Percentiles rank a stretch among this genome's conserved stretches.
These are phyloP conservation scores for Phytomonas sp. DNA, from an alignment of 208 protist genomes.

Conservation along the genomic window DNA sequence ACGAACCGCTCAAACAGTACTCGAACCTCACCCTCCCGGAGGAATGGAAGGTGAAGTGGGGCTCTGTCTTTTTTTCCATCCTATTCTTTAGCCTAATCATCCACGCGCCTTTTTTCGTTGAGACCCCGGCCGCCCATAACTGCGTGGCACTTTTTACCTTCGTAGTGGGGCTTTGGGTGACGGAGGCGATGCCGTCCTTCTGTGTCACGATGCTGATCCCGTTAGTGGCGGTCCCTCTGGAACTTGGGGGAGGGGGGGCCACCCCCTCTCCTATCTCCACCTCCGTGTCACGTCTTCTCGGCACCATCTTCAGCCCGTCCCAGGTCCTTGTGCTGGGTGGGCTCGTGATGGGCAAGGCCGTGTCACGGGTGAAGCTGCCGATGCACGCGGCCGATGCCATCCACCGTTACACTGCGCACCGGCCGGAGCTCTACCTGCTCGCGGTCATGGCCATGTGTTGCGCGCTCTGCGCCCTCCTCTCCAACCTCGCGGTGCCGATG, in stretches of 20 bases:
- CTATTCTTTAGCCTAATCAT: conserved; percentile 54
- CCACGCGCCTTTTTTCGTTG: conserved; percentile 51
- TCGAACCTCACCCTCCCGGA: conserved; percentile 59
- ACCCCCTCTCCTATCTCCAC: conserved; percentile 37
- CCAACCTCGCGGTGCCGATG: conserved; percentile 87
- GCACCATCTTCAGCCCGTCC: conserved; percentile 84
- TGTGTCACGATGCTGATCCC: conserved; percentile 90
- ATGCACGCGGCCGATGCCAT: conserved; percentile 68
- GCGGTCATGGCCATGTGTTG: conserved; percentile 84
- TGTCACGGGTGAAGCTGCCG: conserved; percentile 81
- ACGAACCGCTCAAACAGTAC: conserved; percentile 73
- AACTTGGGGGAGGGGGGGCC: too few relatives aligned
- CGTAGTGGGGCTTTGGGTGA: conserved; percentile 86
- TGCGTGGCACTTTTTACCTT: conserved; percentile 83
- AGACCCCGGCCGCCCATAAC: conserved; percentile 74
- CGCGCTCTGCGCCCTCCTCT: conserved; percentile 83
- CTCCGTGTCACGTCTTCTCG: conserved; percentile 74
- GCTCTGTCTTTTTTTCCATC: conserved; percentile 66
- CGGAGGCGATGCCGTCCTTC: conserved; percentile 89
- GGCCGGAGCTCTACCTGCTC: conserved; percentile 79
- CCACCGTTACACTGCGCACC: conserved; percentile 64
- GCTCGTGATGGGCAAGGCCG: conserved; percentile 85
- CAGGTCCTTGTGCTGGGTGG: conserved; percentile 91
- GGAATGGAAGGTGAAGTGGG: conserved; percentile 70
- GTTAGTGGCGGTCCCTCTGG: conserved; percentile 71